Evolutionary conservation across 345 rosid species (phyloP).

Genomic region (Fremontodendron californicum): DNA sequence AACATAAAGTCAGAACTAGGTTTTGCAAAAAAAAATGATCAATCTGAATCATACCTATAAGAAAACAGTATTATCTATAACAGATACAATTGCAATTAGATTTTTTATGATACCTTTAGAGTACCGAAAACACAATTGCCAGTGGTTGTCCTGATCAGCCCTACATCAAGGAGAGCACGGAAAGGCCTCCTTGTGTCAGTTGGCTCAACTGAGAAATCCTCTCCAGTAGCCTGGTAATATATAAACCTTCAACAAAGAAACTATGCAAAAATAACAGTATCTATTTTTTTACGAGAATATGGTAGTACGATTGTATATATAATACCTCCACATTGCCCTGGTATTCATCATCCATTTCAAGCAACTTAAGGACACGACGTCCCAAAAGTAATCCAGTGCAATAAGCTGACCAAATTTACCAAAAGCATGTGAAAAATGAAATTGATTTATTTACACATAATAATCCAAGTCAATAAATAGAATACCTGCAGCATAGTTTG

Average conservation of each 20-base stretch:
- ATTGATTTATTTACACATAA: neutral
- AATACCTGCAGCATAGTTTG: conserved; percentile 71
- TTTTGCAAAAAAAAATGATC: neutral
- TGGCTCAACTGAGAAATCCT: conserved; percentile 83
- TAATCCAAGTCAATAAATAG: neutral
- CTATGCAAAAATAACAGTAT: neutral
- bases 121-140: conserved; percentile 78
- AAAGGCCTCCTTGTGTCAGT: conserved; percentile 66
- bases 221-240: conserved; percentile 65
- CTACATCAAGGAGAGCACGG: conserved; percentile 87
- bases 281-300: neutral
- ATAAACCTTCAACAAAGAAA: neutral
- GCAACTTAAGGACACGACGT: conserved; percentile 64
- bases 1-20: too few relatives aligned
- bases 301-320: neutral
- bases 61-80: neutral
- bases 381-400: conserved; percentile 82
- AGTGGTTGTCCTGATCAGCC: conserved; percentile 64
- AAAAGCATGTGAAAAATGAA: neutral
- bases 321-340: conserved; percentile 71
- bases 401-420: conserved; percentile 39
- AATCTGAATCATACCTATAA: neutral
- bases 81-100: neutral
- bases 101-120: conserved; percentile 43
- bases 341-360: conserved; percentile 66